Evolutionary conservation across 1,139 yeast species (phyloP), one percentile per base, ranked within the genome.

Genomic region (Hansenula lynferdii): DNA sequence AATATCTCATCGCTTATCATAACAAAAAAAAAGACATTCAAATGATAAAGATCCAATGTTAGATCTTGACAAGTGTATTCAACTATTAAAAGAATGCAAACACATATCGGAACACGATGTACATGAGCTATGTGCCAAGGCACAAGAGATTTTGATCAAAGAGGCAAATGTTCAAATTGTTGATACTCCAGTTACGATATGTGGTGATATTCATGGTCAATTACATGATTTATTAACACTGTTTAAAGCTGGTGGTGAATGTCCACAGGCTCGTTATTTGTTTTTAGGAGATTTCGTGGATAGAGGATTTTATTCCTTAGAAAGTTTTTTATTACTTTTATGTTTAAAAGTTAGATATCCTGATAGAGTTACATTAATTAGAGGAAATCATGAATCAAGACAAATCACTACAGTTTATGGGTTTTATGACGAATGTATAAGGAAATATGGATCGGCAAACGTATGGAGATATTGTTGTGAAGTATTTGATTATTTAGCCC

Each of bases 201-300:
- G 98, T 66, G 99, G 99, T 39, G 97, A 92, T 60, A 92, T 92
- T 31, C 98, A 92, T 60, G 98, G 98, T 14, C 98, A 92, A 64
- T 76, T 92, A 48, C 97, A 94, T 64, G 98, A 92, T 63, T 67
- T 92, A 48, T 69, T 92, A 62, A 95, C 95, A 46, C 69, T 92
- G 39, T 90, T 92, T 65, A 81, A 86, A 51, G 79, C 83, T 39
- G 96, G 96, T 8, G 97, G 97, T 7, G 85, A 85, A 37, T 82
- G 92, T 51, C 96, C 96, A 1, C 80, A 35, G 3, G 47, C 56
- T 2, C 44, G 65, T 33, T 65, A 65, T 37, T 50, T 65, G 5
- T 65, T 65, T 41, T 42, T 65, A 21, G 70, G 70, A 12, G 97
- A 90, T 64, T 90, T 89, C 62, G 99, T 92, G 26, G 99, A 92